These are phyloP conservation scores for Cystofilobasidium macerans DNA, from an alignment of 768 basidiomycete species.

Conservation along the genomic window DNA sequence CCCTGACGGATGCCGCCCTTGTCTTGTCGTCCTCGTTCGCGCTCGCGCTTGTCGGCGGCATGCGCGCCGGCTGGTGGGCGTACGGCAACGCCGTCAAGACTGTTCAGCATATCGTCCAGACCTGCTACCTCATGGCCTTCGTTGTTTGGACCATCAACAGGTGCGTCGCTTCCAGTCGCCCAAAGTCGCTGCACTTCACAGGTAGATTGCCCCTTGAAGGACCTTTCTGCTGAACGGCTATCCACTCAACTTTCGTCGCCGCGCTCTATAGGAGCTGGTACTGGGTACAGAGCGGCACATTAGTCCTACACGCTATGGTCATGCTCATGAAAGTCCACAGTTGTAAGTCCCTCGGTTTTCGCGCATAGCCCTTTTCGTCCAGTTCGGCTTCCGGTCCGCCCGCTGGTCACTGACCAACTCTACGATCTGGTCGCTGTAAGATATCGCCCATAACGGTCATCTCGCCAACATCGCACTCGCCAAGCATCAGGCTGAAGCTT, in stretches of 20 bases:
- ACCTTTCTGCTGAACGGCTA: too few relatives aligned
- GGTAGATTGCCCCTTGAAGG: too few relatives aligned
- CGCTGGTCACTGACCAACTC: too few relatives aligned
- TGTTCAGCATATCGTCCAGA: constrained; percentile 73
- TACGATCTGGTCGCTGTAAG: too few relatives aligned
- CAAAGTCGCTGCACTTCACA: too few relatives aligned
- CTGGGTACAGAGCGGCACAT: constrained; percentile 34
- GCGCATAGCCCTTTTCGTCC: not conserved
- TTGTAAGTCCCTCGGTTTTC: constrained; percentile 41
- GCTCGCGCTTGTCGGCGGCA: constrained; percentile 68
- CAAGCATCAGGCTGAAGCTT: constrained; percentile 42
- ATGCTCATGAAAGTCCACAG: constrained; percentile 97
- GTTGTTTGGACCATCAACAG: constrained; percentile 85
- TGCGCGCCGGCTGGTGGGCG: constrained; percentile 65
- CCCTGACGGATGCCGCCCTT: constrained; percentile 70
- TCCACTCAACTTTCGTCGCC: too few relatives aligned
- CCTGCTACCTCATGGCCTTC: constrained; percentile 55
- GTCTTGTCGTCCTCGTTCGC: constrained; percentile 61
- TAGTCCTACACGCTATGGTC: constrained; percentile 44
- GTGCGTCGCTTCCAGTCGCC: constrained; percentile 38
- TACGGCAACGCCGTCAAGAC: constrained; percentile 67
- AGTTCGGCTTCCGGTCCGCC: too few relatives aligned
- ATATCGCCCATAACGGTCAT: constrained; percentile 69
- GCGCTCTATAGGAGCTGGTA: too few relatives aligned
- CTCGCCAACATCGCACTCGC: constrained; percentile 45